A percentile compares a stretch with the other conserved stretches of the same genome.
These are phyloP conservation scores for Earliella scabrosa DNA, from an alignment of 1,284 basidiomycete genomes.

Conservation along the genomic window DNA sequence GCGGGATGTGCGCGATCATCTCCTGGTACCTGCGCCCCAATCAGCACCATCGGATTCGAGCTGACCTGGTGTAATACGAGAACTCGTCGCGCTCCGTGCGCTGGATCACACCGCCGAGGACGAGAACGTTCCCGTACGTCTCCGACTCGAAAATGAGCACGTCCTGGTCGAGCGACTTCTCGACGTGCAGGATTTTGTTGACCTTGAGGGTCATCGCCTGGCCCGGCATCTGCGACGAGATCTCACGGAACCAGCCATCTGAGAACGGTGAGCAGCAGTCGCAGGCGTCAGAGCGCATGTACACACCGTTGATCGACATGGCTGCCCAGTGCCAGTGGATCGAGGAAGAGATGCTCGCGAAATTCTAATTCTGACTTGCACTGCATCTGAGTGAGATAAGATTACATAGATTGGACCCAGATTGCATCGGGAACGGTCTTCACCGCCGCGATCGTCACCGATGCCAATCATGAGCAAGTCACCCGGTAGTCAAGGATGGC, in stretches of 20 bases:
- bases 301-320: conserved; percentile 44
- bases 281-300: not conserved
- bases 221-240: conserved; percentile 96
- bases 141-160: conserved; percentile 96
- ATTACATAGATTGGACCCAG: conserved; percentile 14
- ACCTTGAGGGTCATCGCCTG: conserved; percentile 96
- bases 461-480: no score
- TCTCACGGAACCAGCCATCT: conserved; percentile 99
- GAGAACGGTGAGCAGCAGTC: not conserved
- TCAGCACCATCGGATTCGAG: conserved; percentile 3
- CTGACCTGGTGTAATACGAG: no score
- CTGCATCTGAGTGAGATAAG: not conserved
- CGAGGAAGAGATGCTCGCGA: not conserved
- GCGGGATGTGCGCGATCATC: conserved; percentile 97
- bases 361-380: conserved; percentile 19
- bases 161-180: conserved; percentile 94
- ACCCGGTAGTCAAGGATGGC: no score
- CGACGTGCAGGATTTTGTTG: conserved; percentile 93
- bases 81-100: conserved; percentile 99
- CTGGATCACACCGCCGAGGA: conserved; percentile 96
- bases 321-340: not conserved
- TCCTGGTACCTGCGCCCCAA: conserved; percentile 85
- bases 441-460: no score
- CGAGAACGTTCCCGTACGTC: conserved; percentile 95
- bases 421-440: not conserved